phyloP scores from a whole-genome alignment of 352 stramenopile genomes.

The Phytophthora brassicae region DNA sequence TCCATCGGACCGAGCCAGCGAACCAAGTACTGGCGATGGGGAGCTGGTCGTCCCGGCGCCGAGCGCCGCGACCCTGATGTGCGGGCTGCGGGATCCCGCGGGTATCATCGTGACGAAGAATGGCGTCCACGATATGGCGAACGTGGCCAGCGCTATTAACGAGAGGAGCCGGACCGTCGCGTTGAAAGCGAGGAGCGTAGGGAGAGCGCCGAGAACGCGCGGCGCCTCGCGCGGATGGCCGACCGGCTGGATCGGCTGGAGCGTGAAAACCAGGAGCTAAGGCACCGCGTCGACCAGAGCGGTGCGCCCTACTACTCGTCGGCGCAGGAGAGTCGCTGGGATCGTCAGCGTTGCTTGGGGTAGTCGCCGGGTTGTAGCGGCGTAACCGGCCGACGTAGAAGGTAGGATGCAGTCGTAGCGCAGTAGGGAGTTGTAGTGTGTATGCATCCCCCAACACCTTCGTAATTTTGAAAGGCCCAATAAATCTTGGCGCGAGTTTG shows the following conservation, averaged over 20 bases:
- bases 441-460: constrained; percentile 1
- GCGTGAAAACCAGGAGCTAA: neutral
- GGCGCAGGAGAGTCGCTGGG: too few relatives aligned
- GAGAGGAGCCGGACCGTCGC: neutral
- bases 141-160: neutral
- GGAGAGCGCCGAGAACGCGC: neutral
- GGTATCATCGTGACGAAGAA: neutral
- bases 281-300: neutral
- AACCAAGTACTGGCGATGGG: neutral
- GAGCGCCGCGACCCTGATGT: neutral
- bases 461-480: constrained; percentile 12
- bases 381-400: constrained; percentile 15
- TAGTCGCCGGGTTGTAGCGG: constrained; percentile 1
- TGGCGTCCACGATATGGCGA: neutral
- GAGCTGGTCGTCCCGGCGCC: neutral
- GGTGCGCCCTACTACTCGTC: too few relatives aligned
- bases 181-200: neutral
- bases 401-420: constrained; percentile 13
- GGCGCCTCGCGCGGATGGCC: neutral
- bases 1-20: constrained; percentile 3
- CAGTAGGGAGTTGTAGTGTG: constrained; percentile 9
- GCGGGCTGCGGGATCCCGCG: neutral
- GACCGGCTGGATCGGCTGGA: neutral
- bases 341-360: neutral
- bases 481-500: constrained; percentile 15